Evolutionary conservation across 106 monocot genomes (phyloP), one percentile per base, ranked within the genome.

Genomic region (Dendrobium chrysotoxum): DNA sequence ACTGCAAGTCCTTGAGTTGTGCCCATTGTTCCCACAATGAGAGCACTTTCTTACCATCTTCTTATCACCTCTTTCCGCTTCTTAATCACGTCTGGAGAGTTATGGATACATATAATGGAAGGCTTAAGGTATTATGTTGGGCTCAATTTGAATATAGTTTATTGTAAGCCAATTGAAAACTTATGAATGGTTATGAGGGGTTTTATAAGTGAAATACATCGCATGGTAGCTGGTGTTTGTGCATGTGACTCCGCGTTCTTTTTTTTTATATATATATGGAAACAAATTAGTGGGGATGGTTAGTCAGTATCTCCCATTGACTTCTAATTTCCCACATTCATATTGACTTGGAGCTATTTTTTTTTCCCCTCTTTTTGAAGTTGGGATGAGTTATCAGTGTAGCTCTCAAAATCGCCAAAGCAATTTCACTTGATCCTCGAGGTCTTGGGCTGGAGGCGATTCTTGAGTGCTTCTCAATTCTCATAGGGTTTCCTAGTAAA

Each of bases 21-120:
- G 84, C 40, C 84, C 84, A 40, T 76, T 80, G 76, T 84, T 80
- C 68, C 84, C 84, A 50, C 84, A 84, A 42, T 84, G 84, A 77
- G 84, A 80, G 70, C 80, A 84, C 77, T 66, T 84, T 68, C 84
- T 84, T 47, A 75, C 84, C 84, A 84, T 84, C 42, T n/a, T 70
- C 78, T 53, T 20, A 71, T 71, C 20, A 4, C 40, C 40, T 40
- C 35, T 71, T 30, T 1, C 31, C 28, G 12, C 7, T 21, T 61
- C 61, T 61, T 23, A 7, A 18, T 58, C 61, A 21, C 23, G 23
- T 25, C n/a, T 64, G 21, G 23, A 23, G 23, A 64, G 50, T 26
- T 26, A 26, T 65, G 6, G 7, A 7, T 11, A 35, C 13, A 70
- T 35, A 25, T 23, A 1, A 35, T 70, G 15, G 70, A 70, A 30